Evolutionary conservation across 805 yeast species (phyloP), one percentile per base, ranked within the genome.

Genomic region (Isabelozyma rhagii): DNA sequence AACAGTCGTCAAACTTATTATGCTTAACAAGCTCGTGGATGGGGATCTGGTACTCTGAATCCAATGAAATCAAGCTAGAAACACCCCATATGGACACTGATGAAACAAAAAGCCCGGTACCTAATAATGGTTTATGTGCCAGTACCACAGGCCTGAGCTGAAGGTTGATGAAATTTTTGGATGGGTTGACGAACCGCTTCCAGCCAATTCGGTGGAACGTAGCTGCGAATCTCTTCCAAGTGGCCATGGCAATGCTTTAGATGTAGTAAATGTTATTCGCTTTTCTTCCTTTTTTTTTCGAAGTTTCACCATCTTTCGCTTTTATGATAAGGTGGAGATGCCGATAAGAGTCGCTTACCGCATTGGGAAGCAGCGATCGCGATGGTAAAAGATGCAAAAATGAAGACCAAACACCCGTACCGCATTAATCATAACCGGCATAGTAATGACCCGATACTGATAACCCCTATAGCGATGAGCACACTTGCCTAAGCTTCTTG

Each of bases 21-120:
- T 59, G 63, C 41, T 55, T 59, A 47, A 45, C 36, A 5, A 59
- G 46, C 43, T 59, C 62, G 11, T 46, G 50, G 3, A 54, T 56
- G 6, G 55, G 15, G 25, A 41, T 21, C 18, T 41, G 17, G 21
- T 8, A 39, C 10, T 14, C 17, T 8, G 21, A 14, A n/a, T 39
- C 41, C 41, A 39, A 17, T 8, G 41, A 11, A 17, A 39, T 39
- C 17, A 39, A 8, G 41, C 21, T 39, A 8, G 36, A 10, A 9
- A 4, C 36, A 2, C 36, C 36, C 36, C 36, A 31, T 31, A 31
- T 13, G 5, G 36, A 31, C 10, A 13, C 36, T 31, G 36, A 5
- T 31, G 36, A 31, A 31, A 31, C 10, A 4, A 31, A 9, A 13
- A 31, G 36, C 10, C 36, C 36, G 10, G 36, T 13, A 4, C 36